Conservation (phyloP, 805 yeast species). For the Starmera pachycereana region DNA sequence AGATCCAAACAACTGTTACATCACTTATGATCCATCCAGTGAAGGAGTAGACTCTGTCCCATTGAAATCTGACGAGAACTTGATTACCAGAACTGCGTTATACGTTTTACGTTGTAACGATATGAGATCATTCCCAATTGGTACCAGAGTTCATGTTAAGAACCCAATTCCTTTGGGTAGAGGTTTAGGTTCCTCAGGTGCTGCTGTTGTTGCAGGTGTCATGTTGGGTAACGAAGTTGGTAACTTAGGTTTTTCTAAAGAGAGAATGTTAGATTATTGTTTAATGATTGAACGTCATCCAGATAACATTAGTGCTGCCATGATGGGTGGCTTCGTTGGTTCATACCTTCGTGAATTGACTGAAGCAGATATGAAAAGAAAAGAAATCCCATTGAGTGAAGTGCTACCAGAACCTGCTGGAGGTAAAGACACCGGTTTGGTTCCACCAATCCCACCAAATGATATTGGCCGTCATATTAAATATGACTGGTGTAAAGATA, state of each 20-base stretch:
- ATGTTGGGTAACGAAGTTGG: slow-evolving; percentile 83
- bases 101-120: slow-evolving; percentile 83
- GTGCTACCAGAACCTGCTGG: slow-evolving; percentile 74
- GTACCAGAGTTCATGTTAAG: slow-evolving; percentile 68
- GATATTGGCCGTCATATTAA: slow-evolving; percentile 84
- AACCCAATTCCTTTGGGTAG: slow-evolving; percentile 96
- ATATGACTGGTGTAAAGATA: slow-evolving; percentile 71
- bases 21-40: slow-evolving; percentile 57
- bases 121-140: slow-evolving; percentile 65
- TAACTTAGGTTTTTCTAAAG: slow-evolving; percentile 57
- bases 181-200: slow-evolving; percentile 95
- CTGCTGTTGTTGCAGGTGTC: slow-evolving; percentile 97
- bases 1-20: slow-evolving; percentile 59
- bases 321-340: slow-evolving; percentile 99
- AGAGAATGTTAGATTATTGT: slow-evolving; percentile 86
- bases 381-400: slow-evolving; percentile 76
- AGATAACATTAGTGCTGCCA: slow-evolving; percentile 95
- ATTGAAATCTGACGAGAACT: slow-evolving; percentile 61
- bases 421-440: slow-evolving; percentile 55
- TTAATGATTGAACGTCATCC: slow-evolving; percentile 98
- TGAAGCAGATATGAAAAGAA: slow-evolving; percentile 59
- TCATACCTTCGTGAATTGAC: slow-evolving; percentile 78
- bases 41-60: slow-evolving; percentile 84
- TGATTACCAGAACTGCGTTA: slow-evolving; percentile 87
- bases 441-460: slow-evolving; percentile 75